Percentiles rank a stretch among this genome's conserved stretches.
Conservation (phyloP, 2,329 filamentous ascomycete species). For the Colletotrichum plurivorum region DNA sequence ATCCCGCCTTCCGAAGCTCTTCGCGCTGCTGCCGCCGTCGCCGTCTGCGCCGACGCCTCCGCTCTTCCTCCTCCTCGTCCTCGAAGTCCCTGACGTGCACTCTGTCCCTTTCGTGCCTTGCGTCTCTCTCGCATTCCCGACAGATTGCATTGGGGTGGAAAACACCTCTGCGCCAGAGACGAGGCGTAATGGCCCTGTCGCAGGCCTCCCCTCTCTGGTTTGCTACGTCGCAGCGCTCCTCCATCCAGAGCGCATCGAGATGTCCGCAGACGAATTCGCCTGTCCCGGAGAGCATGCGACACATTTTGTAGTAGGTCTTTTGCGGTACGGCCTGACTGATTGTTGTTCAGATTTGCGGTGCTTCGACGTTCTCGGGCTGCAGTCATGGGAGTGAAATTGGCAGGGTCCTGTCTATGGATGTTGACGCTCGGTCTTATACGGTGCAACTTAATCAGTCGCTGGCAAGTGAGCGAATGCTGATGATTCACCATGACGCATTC, state of each 20-base stretch:
- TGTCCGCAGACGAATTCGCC: constrained; percentile 1
- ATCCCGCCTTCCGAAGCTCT: neutral
- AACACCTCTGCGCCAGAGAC: neutral
- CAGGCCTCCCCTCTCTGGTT: neutral
- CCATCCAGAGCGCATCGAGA: constrained; percentile 2
- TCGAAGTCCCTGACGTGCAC: neutral
- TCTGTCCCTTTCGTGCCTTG: neutral
- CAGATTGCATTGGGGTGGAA: neutral
- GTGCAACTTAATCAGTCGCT: too few species aligned
- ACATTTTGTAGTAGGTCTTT: neutral
- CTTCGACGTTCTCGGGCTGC: too few species aligned
- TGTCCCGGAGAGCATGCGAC: neutral
- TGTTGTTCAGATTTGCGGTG: too few species aligned
- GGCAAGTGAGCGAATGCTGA: accelerated
- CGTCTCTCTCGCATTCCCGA: neutral
- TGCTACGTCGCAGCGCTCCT: neutral
- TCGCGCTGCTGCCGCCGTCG: neutral
- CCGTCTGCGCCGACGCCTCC: neutral
- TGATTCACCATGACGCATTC: too few species aligned
- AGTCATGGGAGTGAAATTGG: too few species aligned
- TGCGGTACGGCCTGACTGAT: too few species aligned
- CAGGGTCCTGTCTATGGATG: too few species aligned
- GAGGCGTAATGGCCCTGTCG: neutral
- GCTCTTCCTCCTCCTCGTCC: neutral
- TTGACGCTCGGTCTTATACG: too few species aligned